Evolutionary conservation across 139 green algal species (phyloP).

Genomic region (Diplosphaera chodatii): DNA sequence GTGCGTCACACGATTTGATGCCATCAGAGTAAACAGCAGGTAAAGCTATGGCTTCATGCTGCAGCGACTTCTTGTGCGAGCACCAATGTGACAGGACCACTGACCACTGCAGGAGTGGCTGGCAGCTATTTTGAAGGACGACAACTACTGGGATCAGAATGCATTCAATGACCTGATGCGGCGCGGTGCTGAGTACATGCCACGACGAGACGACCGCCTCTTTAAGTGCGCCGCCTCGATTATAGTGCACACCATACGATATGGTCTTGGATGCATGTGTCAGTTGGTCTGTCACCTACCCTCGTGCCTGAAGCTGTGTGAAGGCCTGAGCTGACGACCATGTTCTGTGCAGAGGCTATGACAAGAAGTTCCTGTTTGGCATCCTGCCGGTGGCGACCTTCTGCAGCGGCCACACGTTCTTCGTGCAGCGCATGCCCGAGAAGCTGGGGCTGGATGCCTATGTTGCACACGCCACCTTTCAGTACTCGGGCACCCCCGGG

Average conservation of each 20-base stretch:
- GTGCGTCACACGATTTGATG: conserved; percentile 5
- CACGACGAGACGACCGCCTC: conserved; percentile 4
- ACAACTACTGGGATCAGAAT: conserved; percentile 81
- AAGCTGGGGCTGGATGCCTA: conserved; percentile 66
- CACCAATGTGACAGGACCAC: too few species aligned
- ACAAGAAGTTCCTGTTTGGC: conserved; percentile 70
- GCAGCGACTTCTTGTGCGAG: too few species aligned
- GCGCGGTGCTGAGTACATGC: neutral
- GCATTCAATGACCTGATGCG: conserved; percentile 78
- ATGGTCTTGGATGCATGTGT: too few species aligned
- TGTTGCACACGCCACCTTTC: conserved; percentile 88
- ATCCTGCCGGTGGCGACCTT: conserved; percentile 89
- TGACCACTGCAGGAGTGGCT: conserved; percentile 26
- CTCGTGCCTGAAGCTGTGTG: too few species aligned
- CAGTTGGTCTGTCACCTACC: too few species aligned
- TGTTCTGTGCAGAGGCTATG: conserved; percentile 56
- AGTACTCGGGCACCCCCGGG: conserved; percentile 82
- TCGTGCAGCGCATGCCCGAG: conserved; percentile 75
- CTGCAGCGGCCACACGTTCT: conserved; percentile 89
- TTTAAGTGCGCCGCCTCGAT: conserved; percentile 20
- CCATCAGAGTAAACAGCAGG: too few species aligned
- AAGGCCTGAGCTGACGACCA: too few species aligned
- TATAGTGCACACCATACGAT: too few species aligned
- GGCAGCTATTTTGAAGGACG: conserved; percentile 49
- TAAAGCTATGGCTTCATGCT: too few species aligned